These are phyloP conservation scores for Paradendryphiella salina DNA, from an alignment of 2,329 filamentous ascomycete species.

Conservation along the genomic window DNA sequence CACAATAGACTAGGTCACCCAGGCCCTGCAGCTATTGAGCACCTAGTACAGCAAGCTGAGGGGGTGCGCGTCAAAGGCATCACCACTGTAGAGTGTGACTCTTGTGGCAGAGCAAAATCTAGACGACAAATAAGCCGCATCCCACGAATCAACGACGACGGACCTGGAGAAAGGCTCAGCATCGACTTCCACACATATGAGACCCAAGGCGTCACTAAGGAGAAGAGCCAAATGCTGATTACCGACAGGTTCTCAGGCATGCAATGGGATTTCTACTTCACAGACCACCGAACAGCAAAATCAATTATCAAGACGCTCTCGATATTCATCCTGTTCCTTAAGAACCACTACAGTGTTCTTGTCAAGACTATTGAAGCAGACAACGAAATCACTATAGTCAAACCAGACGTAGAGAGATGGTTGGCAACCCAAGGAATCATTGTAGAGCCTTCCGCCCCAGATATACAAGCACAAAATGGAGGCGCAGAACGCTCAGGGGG, in stretches of 20 bases:
- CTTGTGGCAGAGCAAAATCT: background rate
- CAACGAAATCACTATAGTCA: background rate
- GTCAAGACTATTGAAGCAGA: background rate
- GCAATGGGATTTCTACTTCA: too few species aligned
- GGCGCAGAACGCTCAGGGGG: too few species aligned
- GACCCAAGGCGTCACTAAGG: background rate
- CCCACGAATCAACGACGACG: background rate
- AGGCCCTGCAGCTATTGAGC: background rate
- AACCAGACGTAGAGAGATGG: background rate
- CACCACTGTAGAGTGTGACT: background rate
- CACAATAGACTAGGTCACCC: background rate
- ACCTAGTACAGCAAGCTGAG: background rate
- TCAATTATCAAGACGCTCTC: background rate
- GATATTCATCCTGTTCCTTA: background rate
- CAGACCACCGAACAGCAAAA: background rate
- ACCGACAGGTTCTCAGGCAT: background rate
- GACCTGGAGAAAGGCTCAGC: background rate
- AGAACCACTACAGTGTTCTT: background rate
- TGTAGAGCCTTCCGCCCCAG: background rate
- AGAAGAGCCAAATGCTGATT: background rate
- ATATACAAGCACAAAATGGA: too few species aligned
- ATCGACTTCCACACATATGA: background rate
- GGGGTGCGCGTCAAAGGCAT: background rate
- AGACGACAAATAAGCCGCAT: background rate
- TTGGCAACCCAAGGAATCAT: background rate